Evolutionary conservation across 495 filamentous ascomycete genomes (phyloP).

Genomic region (Lichenothelia convexa): DNA sequence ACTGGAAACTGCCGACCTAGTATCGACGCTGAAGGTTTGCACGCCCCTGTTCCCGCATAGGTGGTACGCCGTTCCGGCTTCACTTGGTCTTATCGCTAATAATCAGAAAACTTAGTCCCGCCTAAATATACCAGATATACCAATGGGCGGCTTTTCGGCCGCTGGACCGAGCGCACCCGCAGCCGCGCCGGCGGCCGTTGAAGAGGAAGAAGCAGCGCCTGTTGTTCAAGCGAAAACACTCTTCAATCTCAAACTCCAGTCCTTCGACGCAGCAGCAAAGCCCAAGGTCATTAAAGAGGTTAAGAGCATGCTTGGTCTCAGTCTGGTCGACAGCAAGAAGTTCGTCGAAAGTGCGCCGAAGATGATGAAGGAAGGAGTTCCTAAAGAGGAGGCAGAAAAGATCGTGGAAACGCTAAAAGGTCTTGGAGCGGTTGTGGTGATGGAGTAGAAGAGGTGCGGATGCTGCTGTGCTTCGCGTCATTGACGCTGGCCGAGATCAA

Average conservation of each 20-base stretch:
- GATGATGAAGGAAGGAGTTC: slow-evolving; percentile 93
- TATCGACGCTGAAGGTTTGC: slow-evolving; percentile 74
- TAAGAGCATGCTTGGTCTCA: slow-evolving; percentile 85
- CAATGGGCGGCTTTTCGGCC: slow-evolving; percentile 66
- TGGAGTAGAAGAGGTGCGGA: no score
- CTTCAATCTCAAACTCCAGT: slow-evolving; percentile 83
- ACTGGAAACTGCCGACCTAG: slow-evolving; percentile 89
- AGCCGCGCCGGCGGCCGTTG: slow-evolving; percentile 47
- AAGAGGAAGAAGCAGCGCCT: slow-evolving; percentile 70
- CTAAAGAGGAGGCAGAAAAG: slow-evolving; percentile 98
- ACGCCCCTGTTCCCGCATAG: background rate
- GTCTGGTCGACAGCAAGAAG: slow-evolving; percentile 98
- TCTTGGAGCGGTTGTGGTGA: slow-evolving; percentile 65
- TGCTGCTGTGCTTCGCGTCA: no score
- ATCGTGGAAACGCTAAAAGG: slow-evolving; percentile 86
- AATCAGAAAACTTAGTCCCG: slow-evolving; percentile 43
- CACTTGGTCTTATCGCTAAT: no score
- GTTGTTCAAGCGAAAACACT: slow-evolving; percentile 85
- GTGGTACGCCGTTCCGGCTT: no score
- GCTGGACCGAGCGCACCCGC: slow-evolving; percentile 38
- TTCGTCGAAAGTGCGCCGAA: slow-evolving; percentile 97
- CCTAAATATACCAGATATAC: slow-evolving; percentile 95
- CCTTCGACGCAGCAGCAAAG: slow-evolving; percentile 74
- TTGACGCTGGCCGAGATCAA: no score
- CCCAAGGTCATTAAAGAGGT: slow-evolving; percentile 99